Conservation (phyloP, 1,139 yeast species). For the Oligophagozyma castellii region DNA sequence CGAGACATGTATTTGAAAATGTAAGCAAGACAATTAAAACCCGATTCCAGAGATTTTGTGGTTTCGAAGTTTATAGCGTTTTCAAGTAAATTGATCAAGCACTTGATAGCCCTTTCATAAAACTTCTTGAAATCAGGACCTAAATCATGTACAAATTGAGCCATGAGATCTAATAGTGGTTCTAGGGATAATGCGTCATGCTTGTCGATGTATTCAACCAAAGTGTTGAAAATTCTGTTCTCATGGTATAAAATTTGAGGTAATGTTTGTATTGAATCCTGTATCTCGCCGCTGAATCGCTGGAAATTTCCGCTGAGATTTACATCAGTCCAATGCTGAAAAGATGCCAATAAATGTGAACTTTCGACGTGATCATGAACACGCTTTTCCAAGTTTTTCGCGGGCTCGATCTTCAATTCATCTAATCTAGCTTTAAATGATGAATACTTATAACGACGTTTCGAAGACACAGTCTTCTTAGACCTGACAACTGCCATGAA, state of each 20-base stretch:
- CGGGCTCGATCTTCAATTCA: slow-evolving; percentile 73
- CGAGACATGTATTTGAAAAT: slow-evolving; percentile 75
- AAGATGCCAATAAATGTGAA: slow-evolving; percentile 67
- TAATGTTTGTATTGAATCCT: slow-evolving; percentile 47
- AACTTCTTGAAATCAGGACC: slow-evolving; percentile 72
- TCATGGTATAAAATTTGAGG: slow-evolving; percentile 75
- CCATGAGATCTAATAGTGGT: slow-evolving; percentile 64
- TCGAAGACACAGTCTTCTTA: slow-evolving; percentile 38
- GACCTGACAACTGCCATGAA: slow-evolving; percentile 6
- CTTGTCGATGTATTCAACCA: slow-evolving; percentile 35
- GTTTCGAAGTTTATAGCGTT: slow-evolving; percentile 41
- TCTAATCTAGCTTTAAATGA: slow-evolving; percentile 81
- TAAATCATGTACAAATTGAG: slow-evolving; percentile 83
- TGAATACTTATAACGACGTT: slow-evolving; percentile 48
- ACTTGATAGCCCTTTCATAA: slow-evolving; percentile 39
- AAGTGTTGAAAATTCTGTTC: slow-evolving; percentile 39
- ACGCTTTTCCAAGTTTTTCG: slow-evolving; percentile 45
- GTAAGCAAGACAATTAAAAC: slow-evolving; percentile 76
- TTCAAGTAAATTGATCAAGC: slow-evolving; percentile 36
- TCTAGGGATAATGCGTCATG: slow-evolving; percentile 65
- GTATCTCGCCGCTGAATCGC: slow-evolving; percentile 45
- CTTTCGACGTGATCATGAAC: slow-evolving; percentile 60
- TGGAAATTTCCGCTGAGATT: slow-evolving; percentile 66
- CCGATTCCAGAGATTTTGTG: slow-evolving; percentile 52
- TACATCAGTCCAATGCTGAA: slow-evolving; percentile 80